phyloP scores from a whole-genome alignment of 1,284 basidiomycete species.

The Naganishia liquefaciens region DNA sequence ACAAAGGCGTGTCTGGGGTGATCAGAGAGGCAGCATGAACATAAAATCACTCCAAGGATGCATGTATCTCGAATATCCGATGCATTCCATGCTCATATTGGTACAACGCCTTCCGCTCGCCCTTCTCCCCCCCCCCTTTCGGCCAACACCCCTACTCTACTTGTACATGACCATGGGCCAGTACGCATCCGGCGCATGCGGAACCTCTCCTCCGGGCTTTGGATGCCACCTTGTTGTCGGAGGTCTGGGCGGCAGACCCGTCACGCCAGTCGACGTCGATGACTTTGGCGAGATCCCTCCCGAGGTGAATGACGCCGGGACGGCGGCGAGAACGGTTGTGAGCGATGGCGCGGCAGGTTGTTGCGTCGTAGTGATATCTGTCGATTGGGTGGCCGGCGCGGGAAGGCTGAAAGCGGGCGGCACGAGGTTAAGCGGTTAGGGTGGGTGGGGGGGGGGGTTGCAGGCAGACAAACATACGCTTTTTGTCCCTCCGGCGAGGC shows the following conservation, averaged over 20 bases:
- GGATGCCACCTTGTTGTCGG: conserved; percentile 70
- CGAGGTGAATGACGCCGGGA: conserved; percentile 62
- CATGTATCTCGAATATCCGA: neutral
- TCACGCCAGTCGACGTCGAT: conserved; percentile 59
- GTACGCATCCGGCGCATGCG: conserved; percentile 73
- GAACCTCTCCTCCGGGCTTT: conserved; percentile 66
- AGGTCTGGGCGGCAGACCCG: conserved; percentile 68
- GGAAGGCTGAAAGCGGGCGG: conserved; percentile 58
- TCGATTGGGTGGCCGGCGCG: conserved; percentile 55
- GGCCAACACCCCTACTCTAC: conserved; percentile 55
- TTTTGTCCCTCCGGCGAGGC: conserved; percentile 67
- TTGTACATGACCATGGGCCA: conserved; percentile 82
- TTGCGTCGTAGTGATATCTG: conserved; percentile 58
- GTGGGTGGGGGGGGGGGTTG: conserved; percentile 19
- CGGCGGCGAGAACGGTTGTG: conserved; percentile 66
- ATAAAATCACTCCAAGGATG: too few relatives aligned
- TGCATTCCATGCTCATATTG: conserved; percentile 12
- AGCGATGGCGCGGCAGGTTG: conserved; percentile 52
- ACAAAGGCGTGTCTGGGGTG: neutral
- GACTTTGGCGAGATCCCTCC: conserved; percentile 50
- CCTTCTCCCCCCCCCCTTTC: neutral
- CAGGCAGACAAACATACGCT: conserved; percentile 58
- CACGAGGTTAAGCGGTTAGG: neutral
- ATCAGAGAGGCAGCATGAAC: too few relatives aligned
- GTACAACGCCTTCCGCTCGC: conserved; percentile 4